phyloP scores from a whole-genome alignment of 2,329 filamentous ascomycete genomes.

The Curvularia sp. region DNA sequence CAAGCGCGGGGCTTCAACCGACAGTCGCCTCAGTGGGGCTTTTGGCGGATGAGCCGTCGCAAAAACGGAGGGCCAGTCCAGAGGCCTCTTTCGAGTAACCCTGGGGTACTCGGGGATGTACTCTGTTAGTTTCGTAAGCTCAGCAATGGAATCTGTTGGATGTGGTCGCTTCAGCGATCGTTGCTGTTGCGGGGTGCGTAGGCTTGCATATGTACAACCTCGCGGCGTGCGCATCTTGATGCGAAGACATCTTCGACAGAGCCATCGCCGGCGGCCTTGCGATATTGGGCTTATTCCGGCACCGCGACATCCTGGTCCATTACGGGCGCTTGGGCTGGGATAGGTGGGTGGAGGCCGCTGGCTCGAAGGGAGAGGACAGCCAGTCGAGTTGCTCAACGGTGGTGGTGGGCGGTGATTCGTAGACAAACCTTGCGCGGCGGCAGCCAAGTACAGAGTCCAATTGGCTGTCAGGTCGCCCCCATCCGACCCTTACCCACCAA shows the following conservation, averaged over 20 bases:
- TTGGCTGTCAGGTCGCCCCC: slow-evolving; percentile 38
- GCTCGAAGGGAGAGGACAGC: slow-evolving; percentile 35
- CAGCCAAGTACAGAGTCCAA: slow-evolving; percentile 32
- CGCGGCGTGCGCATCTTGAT: slow-evolving; percentile 34
- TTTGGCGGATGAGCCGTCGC: slow-evolving; percentile 34
- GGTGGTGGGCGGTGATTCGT: slow-evolving; percentile 46
- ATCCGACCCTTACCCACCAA: slow-evolving; percentile 35
- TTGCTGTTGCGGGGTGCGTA: slow-evolving; percentile 38
- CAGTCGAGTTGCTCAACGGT: slow-evolving; percentile 40
- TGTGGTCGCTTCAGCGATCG: slow-evolving; percentile 33
- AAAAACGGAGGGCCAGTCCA: slow-evolving; percentile 31
- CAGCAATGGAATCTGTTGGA: slow-evolving; percentile 34
- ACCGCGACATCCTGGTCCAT: slow-evolving; percentile 38
- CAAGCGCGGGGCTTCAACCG: slow-evolving; percentile 40
- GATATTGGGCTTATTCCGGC: slow-evolving; percentile 36
- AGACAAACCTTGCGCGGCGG: slow-evolving; percentile 41
- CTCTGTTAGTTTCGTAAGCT: slow-evolving; percentile 19
- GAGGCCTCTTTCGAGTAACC: slow-evolving; percentile 27
- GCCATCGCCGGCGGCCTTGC: slow-evolving; percentile 35
- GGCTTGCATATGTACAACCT: slow-evolving; percentile 43
- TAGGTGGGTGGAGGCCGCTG: slow-evolving; percentile 39
- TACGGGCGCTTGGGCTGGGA: slow-evolving; percentile 49
- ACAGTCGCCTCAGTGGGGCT: slow-evolving; percentile 43
- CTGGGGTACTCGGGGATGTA: slow-evolving; percentile 26
- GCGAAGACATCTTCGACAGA: slow-evolving; percentile 28